These are phyloP conservation scores for Orbilia oligospora DNA, from an alignment of 2,329 filamentous ascomycete species.

Conservation along the genomic window DNA sequence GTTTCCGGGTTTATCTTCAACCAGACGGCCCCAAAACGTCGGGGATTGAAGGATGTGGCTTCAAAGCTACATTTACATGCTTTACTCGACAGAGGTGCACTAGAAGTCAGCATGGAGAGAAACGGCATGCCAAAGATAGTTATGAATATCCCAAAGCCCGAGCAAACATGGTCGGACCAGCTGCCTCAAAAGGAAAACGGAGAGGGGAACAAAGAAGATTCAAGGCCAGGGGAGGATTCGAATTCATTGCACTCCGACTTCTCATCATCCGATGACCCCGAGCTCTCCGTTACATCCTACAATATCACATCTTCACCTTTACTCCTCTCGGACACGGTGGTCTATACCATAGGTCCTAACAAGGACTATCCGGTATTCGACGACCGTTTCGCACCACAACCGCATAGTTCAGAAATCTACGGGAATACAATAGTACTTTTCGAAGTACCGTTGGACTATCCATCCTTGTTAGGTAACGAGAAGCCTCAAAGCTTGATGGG, in stretches of 20 bases:
- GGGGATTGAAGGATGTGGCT: background rate
- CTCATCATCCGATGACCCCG: slow-evolving; percentile 6
- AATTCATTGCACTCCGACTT: slow-evolving; percentile 1
- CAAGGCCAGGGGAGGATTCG: background rate
- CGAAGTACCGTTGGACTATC: slow-evolving; percentile 36
- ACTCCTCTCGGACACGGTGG: slow-evolving; percentile 32
- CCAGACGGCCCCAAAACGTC: slow-evolving; percentile 17
- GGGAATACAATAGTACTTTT: slow-evolving; percentile 21
- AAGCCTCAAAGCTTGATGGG: slow-evolving; percentile 47
- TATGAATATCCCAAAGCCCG: slow-evolving; percentile 33
- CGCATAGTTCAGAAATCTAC: slow-evolving; percentile 14
- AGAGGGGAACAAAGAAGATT: background rate
- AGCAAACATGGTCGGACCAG: background rate
- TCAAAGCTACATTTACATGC: slow-evolving; percentile 25
- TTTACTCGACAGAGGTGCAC: slow-evolving; percentile 17
- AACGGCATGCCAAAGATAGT: background rate
- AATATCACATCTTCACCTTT: slow-evolving; percentile 28
- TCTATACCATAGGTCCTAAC: slow-evolving; percentile 15
- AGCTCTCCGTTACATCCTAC: slow-evolving; percentile 16
- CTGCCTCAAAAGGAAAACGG: background rate
- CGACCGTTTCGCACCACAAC: slow-evolving; percentile 24
- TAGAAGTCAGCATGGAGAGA: slow-evolving; percentile 22
- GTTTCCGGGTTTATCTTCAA: slow-evolving; percentile 25
- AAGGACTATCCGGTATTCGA: slow-evolving; percentile 43
- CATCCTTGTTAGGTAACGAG: slow-evolving; percentile 24